phyloP scores from a whole-genome alignment of 163 green algal genomes.

The Scenedesmus sp. region DNA sequence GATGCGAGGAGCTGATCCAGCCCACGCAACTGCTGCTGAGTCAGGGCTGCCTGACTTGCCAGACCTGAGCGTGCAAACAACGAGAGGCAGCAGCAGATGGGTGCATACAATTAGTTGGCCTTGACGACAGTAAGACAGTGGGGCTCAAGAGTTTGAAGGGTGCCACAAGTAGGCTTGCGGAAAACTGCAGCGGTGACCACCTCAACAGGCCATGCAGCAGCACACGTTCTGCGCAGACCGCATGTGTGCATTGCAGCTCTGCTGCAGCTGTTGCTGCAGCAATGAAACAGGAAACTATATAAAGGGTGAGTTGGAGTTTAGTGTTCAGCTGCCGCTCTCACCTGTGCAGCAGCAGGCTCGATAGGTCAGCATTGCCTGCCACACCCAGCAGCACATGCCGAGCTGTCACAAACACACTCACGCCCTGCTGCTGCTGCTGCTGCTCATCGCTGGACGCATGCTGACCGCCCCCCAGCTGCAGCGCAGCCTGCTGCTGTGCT shows the following conservation, averaged over 20 bases:
- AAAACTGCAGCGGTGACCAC: background rate
- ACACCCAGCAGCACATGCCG: conserved; percentile 45
- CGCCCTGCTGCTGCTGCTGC: conserved; percentile 17
- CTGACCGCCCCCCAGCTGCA: background rate
- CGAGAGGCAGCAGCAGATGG: background rate
- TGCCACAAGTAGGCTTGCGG: background rate
- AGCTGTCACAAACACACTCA: conserved; percentile 5
- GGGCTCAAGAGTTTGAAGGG: background rate
- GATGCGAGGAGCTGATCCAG: background rate
- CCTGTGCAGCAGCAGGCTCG: conserved; percentile 16
- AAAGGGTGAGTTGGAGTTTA: too few species aligned
- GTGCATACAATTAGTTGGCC: background rate
- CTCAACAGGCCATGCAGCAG: background rate
- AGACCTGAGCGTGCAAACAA: background rate
- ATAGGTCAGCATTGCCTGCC: background rate
- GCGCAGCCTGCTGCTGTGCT: background rate
- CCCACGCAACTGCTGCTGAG: conserved; percentile 16
- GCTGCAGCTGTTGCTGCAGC: too few species aligned
- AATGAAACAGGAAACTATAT: too few species aligned
- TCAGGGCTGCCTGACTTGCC: background rate
- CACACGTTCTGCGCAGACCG: too few species aligned
- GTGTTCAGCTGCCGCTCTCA: background rate
- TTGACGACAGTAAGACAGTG: background rate
- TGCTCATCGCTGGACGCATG: background rate
- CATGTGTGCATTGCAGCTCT: too few species aligned